phyloP scores from a whole-genome alignment of 2,329 filamentous ascomycete species.

The Onygenales sp. region DNA sequence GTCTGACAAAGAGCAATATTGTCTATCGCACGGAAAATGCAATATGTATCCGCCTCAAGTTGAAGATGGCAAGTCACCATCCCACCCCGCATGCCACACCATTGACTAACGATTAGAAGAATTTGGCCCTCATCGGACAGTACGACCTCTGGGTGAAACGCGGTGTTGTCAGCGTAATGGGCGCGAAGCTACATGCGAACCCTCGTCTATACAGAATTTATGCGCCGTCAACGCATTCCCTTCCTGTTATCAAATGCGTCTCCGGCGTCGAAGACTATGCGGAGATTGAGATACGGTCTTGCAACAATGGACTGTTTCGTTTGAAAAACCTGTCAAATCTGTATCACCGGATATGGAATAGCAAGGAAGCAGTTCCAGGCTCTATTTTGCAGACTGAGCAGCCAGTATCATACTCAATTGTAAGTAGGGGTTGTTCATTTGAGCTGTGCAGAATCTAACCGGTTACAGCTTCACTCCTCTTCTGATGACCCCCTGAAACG shows the following conservation, averaged over 20 bases:
- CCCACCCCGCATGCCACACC: background rate
- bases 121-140: slow-evolving; percentile 39
- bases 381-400: slow-evolving; percentile 20
- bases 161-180: slow-evolving; percentile 48
- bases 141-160: slow-evolving; percentile 49
- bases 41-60: slow-evolving; percentile 30
- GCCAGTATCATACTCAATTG: slow-evolving; percentile 31
- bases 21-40: slow-evolving; percentile 28
- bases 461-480: slow-evolving; percentile 30
- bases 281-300: slow-evolving; percentile 41
- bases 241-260: slow-evolving; percentile 43
- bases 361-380: slow-evolving; percentile 23
- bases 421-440: slow-evolving; percentile 15
- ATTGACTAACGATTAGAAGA: slow-evolving; percentile 20
- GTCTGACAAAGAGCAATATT: slow-evolving; percentile 27
- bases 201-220: slow-evolving; percentile 38
- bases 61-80: slow-evolving; percentile 25
- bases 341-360: slow-evolving; percentile 46
- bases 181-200: slow-evolving; percentile 45
- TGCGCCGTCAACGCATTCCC: slow-evolving; percentile 47
- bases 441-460: slow-evolving; percentile 6
- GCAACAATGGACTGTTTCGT: slow-evolving; percentile 30
- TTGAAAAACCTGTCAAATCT: slow-evolving; percentile 41
- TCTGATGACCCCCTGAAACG: slow-evolving; percentile 33
- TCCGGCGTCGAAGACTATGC: slow-evolving; percentile 33